phyloP scores from a whole-genome alignment of 257 asterid species.

The Solanum etuberosum region DNA sequence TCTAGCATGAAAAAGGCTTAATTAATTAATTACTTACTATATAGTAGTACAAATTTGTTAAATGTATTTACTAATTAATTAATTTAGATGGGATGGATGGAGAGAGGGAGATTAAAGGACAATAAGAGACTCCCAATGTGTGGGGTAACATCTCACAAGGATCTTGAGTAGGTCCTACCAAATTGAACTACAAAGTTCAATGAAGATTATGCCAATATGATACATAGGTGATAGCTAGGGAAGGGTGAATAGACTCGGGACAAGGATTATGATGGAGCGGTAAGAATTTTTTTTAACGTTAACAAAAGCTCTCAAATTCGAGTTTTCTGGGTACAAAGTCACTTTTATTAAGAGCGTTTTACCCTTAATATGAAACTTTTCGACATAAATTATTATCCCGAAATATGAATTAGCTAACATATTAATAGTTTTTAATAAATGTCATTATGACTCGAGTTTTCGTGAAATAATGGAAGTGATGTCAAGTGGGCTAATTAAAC shows the following conservation, averaged over 20 bases:
- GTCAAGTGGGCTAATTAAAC: background rate
- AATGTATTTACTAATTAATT: background rate
- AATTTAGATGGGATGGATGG: background rate
- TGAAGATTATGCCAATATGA: background rate
- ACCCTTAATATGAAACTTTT: fast-evolving
- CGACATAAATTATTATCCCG: fast-evolving
- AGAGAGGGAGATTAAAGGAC: background rate
- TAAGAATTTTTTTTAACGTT: fast-evolving
- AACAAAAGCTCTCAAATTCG: fast-evolving
- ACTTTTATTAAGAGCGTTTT: too few species aligned
- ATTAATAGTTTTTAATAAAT: too few species aligned
- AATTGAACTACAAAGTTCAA: background rate
- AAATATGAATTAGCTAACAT: too few species aligned
- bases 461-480: background rate
- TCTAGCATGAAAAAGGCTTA: background rate
- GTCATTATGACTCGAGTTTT: background rate
- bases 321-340: too few species aligned
- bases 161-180: background rate
- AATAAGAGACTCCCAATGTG: background rate
- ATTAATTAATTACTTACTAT: background rate
- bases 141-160: background rate
- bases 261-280: fast-evolving
- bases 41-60: background rate
- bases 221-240: background rate
- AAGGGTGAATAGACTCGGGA: background rate